Percentiles rank a stretch among this genome's conserved stretches.
These are phyloP conservation scores for Curvularia lunata DNA, from an alignment of 2,329 filamentous ascomycete species.

Conservation along the genomic window DNA sequence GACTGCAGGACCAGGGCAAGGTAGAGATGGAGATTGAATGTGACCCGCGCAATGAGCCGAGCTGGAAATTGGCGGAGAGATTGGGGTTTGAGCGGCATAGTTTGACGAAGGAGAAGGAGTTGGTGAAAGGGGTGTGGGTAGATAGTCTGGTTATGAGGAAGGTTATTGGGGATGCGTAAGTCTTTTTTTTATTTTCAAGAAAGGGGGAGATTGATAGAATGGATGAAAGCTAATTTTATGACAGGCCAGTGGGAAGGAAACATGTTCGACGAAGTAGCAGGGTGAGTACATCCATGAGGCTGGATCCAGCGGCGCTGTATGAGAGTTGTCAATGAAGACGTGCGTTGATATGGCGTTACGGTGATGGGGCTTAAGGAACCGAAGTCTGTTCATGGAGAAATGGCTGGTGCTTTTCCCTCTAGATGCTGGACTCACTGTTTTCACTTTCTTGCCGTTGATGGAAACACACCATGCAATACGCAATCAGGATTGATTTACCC, in stretches of 20 bases:
- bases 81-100: constrained; percentile 39
- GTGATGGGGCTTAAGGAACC: no score
- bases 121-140: constrained; percentile 46
- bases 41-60: constrained; percentile 42
- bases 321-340: constrained; percentile 5
- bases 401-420: not conserved
- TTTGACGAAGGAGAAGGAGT: constrained; percentile 33
- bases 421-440: no score
- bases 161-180: constrained; percentile 23
- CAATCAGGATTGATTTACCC: no score
- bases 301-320: constrained; percentile 9
- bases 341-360: not conserved
- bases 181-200: not conserved
- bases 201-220: no score
- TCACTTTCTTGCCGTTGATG: no score
- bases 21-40: constrained; percentile 45
- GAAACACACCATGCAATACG: no score
- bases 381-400: not conserved
- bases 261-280: constrained; percentile 12
- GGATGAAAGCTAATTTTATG: not conserved
- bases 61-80: constrained; percentile 40
- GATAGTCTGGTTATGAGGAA: constrained; percentile 38
- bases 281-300: constrained; percentile 11
- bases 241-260: constrained; percentile 1
- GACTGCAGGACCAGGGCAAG: constrained; percentile 13